phyloP scores from a whole-genome alignment of 2,329 filamentous ascomycete species.

The Pseudonectria buxi region DNA sequence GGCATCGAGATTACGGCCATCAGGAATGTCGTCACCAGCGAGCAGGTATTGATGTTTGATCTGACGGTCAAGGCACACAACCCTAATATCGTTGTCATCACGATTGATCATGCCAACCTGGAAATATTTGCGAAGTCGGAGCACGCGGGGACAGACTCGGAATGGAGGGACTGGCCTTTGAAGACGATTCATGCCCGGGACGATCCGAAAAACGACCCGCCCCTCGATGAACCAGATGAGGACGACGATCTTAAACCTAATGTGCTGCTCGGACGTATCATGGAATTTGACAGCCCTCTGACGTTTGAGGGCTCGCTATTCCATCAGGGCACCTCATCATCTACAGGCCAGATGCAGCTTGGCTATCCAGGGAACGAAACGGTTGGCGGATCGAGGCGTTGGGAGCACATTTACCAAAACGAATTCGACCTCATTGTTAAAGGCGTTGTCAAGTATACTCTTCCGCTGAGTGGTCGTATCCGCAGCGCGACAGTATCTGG shows the following conservation, averaged over 20 bases:
- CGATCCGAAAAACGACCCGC: slow-evolving; percentile 32
- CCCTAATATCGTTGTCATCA: slow-evolving; percentile 85
- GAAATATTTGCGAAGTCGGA: slow-evolving; percentile 94
- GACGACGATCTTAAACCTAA: slow-evolving; percentile 59
- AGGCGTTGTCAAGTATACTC: slow-evolving; percentile 77
- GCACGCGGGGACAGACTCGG: slow-evolving; percentile 65
- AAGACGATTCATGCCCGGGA: slow-evolving; percentile 22
- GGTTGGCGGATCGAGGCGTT: slow-evolving; percentile 74
- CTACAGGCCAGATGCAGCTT: slow-evolving; percentile 77
- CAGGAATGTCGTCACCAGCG: slow-evolving; percentile 83
- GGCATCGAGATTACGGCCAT: slow-evolving; percentile 75
- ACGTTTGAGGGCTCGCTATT: slow-evolving; percentile 88
- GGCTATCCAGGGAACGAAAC: slow-evolving; percentile 82
- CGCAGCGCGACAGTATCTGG: slow-evolving; percentile 55
- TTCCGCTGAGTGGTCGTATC: slow-evolving; percentile 54
- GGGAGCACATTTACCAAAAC: slow-evolving; percentile 85
- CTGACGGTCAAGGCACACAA: slow-evolving; percentile 83
- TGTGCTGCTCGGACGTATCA: slow-evolving; percentile 85
- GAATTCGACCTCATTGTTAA: slow-evolving; percentile 91
- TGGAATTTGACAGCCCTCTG: slow-evolving; percentile 78
- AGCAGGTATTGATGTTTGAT: slow-evolving; percentile 93
- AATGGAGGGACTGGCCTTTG: slow-evolving; percentile 46
- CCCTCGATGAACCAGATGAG: slow-evolving; percentile 55
- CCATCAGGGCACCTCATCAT: slow-evolving; percentile 62
- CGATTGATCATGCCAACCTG: slow-evolving; percentile 78